These are phyloP conservation scores for Coemansia sp. DNA, from an alignment of 192 early-diverging fungal species.

Conservation along the genomic window DNA sequence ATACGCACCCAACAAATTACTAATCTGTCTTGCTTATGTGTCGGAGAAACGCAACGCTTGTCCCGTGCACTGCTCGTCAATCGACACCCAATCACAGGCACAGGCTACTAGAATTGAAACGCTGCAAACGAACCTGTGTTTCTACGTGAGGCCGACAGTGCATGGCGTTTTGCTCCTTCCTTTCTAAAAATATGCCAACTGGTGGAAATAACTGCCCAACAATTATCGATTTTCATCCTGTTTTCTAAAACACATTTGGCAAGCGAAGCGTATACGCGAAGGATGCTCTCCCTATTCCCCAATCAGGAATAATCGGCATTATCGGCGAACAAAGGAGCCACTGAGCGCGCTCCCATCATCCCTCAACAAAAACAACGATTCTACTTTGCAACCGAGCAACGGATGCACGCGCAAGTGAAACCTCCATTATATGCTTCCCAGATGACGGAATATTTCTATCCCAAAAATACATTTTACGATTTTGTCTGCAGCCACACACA, in stretches of 20 bases:
- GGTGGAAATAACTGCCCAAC: neutral
- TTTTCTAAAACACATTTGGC: too few species aligned
- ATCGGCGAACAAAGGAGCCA: conserved; percentile 1
- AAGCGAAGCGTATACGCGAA: neutral
- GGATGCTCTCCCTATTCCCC: neutral
- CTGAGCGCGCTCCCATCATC: neutral
- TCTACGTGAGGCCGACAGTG: conserved; percentile 1
- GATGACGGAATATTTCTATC: neutral
- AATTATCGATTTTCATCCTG: neutral
- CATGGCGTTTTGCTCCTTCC: neutral
- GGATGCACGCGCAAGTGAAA: neutral
- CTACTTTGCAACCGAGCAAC: too few species aligned
- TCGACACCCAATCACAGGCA: neutral
- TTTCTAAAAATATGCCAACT: neutral
- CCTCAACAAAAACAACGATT: too few species aligned
- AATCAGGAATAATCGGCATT: neutral
- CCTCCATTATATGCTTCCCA: neutral
- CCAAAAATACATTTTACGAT: neutral
- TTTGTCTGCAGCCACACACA: conserved; percentile 1
- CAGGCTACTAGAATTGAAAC: neutral
- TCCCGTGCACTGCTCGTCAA: neutral
- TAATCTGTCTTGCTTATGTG: too few species aligned
- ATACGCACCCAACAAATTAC: conserved; percentile 1
- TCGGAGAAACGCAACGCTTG: neutral
- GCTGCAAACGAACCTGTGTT: neutral